Evolutionary conservation across 805 yeast species (phyloP), one percentile per base, ranked within the genome.

Genomic region (Yarrowia sp.): DNA sequence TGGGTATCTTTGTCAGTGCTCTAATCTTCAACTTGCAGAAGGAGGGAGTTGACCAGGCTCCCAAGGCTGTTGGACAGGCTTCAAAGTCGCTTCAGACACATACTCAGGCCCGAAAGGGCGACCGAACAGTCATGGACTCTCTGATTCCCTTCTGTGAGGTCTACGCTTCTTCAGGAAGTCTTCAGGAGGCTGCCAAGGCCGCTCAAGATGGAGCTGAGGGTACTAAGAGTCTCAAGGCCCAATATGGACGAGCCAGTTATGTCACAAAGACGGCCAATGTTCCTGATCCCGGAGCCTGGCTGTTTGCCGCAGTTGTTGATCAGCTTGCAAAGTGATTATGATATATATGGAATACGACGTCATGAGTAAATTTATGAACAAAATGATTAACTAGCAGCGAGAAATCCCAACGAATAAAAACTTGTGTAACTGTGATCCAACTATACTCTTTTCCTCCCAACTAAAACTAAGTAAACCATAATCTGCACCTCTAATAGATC

Each of bases 231-330:
- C 79, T 90, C 71, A 88, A 86, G 72, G 98, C 98, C 45, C 88
- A 89, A 73, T 92, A 93, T 73, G 98, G 98, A 42, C 86, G 98
- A 75, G 97, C 98, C 16, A 89, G 97, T 7, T 94, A 93, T 77
- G 97, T 93, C 9, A 19, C 67, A 26, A 63, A 63, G 56, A 49
- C 55, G 2, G 56, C 46, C 0, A 38, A 49, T n/a, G 55, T 63
- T 22, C 67, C 67, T 16, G 67, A 63, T 16, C 67, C 67, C 16
- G 67, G 67, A 5, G 67, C 67, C n/a, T 59, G 52, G 52, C 43
- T 59, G 11, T 59, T 59, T 35, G 65, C 65, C 2, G 65, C 50
- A 1, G 65, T 59, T 5, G 65, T 59, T 2, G 35, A 38, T 2
- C 45, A 53, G 59, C 45, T 53, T 14, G n/a, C 43, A 11, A 38